Percentiles rank a stretch among this genome's conserved stretches.
Conservation (phyloP, 2,329 filamentous ascomycete genomes). For the Harringtonia lauricola region DNA sequence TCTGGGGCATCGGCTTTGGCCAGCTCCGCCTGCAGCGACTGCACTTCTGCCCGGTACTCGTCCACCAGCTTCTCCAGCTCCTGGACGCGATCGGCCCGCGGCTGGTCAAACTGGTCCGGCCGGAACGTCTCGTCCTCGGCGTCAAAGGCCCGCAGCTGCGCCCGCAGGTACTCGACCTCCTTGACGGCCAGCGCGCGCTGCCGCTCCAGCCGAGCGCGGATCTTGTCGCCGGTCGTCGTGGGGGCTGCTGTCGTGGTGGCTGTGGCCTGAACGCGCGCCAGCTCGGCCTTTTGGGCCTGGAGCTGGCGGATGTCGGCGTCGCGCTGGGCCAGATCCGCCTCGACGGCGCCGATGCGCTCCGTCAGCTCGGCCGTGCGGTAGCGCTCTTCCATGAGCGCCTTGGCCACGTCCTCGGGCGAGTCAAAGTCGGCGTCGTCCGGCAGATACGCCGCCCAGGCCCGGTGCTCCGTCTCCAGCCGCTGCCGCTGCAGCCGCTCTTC, state of each 20-base stretch:
- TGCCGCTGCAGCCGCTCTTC: constrained; percentile 77
- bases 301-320: constrained; percentile 64
- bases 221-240: constrained; percentile 40
- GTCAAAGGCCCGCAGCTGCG: constrained; percentile 81
- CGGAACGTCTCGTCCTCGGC: constrained; percentile 81
- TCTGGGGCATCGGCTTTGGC: no score
- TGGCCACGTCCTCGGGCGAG: constrained; percentile 77
- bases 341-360: constrained; percentile 66
- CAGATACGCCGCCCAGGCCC: constrained; percentile 79
- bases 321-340: constrained; percentile 67
- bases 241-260: not conserved
- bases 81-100: constrained; percentile 62
- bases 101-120: constrained; percentile 65
- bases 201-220: constrained; percentile 66
- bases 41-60: constrained; percentile 72
- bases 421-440: constrained; percentile 68
- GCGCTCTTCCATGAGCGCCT: constrained; percentile 72
- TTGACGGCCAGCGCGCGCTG: constrained; percentile 79
- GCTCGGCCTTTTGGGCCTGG: constrained; percentile 61
- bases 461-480: constrained; percentile 76
- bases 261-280: constrained; percentile 55
- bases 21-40: constrained; percentile 64
- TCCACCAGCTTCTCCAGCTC: constrained; percentile 82
- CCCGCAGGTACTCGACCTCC: constrained; percentile 87
- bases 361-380: constrained; percentile 70